Conservation (phyloP, 2,329 filamentous ascomycete species). For the Venturiaceae sp. region DNA sequence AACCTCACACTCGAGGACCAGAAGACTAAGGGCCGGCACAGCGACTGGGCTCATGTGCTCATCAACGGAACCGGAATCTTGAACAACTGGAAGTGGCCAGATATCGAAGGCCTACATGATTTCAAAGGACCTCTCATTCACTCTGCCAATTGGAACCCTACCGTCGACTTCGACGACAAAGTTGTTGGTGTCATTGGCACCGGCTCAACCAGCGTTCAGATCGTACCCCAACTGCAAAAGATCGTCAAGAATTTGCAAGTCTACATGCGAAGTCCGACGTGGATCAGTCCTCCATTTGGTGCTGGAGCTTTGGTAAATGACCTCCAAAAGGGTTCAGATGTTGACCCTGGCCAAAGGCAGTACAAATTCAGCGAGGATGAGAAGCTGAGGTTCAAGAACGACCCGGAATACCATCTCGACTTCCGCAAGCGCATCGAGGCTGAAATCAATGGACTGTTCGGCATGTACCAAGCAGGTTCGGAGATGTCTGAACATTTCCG, state of each 20-base stretch:
- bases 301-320: conserved; percentile 23
- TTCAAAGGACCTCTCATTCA: conserved; percentile 38
- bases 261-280: conserved; percentile 29
- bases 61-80: conserved; percentile 24
- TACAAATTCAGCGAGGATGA: conserved; percentile 31
- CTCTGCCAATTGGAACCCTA: conserved; percentile 29
- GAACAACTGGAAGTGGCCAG: conserved; percentile 35
- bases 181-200: conserved; percentile 22
- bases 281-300: conserved; percentile 29
- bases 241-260: conserved; percentile 22
- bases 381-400: conserved; percentile 27
- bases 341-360: conserved; percentile 22
- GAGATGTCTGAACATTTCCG: conserved; percentile 29
- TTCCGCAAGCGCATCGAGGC: conserved; percentile 35
- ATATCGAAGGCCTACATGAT: conserved; percentile 33
- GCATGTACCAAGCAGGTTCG: conserved; percentile 32
- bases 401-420: conserved; percentile 30
- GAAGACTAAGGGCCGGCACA: conserved; percentile 19
- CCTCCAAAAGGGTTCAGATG: conserved; percentile 19
- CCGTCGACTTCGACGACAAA: conserved; percentile 14
- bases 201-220: conserved; percentile 24
- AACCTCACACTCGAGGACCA: conserved; percentile 14
- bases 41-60: conserved; percentile 17
- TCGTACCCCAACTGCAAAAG: conserved; percentile 28
- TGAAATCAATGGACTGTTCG: conserved; percentile 32